Conservation (phyloP, 2,329 filamentous ascomycete species). For the Mycosphaerella sp. region DNA sequence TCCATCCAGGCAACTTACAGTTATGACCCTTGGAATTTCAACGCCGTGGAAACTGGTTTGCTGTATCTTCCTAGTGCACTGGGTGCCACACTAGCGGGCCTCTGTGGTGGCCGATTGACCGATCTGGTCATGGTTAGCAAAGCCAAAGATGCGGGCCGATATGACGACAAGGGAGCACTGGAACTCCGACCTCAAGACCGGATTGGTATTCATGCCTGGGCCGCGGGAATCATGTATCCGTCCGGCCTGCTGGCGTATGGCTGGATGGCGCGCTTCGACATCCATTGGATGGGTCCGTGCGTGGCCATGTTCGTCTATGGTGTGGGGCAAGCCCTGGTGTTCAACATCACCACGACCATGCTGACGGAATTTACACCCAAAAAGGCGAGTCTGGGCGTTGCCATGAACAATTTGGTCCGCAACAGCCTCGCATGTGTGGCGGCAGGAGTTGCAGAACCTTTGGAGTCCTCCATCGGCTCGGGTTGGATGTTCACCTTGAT, state of each 20-base stretch:
- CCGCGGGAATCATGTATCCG: conserved; percentile 65
- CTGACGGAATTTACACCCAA: conserved; percentile 75
- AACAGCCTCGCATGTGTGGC: conserved; percentile 72
- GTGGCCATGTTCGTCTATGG: conserved; percentile 53
- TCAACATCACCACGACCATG: conserved; percentile 67
- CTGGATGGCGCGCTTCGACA: conserved; percentile 60
- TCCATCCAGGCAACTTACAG: conserved; percentile 65
- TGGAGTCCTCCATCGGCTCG: conserved; percentile 63
- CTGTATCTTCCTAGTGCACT: conserved; percentile 68
- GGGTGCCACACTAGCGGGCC: conserved; percentile 63
- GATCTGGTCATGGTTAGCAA: conserved; percentile 73
- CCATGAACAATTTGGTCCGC: conserved; percentile 72
- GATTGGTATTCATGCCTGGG: conserved; percentile 74
- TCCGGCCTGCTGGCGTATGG: conserved; percentile 67
- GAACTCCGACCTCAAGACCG: conserved; percentile 70
- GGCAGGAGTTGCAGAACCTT: conserved; percentile 61
- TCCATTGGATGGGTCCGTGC: conserved; percentile 35
- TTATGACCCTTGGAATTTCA: conserved; percentile 59
- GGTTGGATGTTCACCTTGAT: conserved; percentile 67
- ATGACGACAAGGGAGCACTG: conserved; percentile 60
- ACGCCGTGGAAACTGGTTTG: conserved; percentile 62
- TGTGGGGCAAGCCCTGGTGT: conserved; percentile 69
- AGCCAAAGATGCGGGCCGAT: conserved; percentile 60
- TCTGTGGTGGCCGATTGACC: conserved; percentile 69
- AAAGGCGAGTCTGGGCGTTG: conserved; percentile 63